Conservation (phyloP, 1,284 basidiomycete species). For the Thecaphora frezii region DNA sequence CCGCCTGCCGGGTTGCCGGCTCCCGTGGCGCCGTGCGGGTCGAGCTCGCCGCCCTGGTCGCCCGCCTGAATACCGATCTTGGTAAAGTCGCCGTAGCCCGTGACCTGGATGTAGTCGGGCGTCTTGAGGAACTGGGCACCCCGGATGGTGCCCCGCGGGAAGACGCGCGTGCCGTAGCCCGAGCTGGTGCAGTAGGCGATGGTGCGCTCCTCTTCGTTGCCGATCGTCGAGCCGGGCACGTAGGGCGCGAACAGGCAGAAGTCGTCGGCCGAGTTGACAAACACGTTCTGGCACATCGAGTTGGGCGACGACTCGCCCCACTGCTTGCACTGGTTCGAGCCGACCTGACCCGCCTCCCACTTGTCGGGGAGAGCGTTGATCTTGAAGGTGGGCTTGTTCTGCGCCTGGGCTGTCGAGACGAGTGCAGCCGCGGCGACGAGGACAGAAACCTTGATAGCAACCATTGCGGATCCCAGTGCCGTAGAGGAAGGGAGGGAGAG, state of each 20-base stretch:
- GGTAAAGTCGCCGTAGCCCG: conserved; percentile 67
- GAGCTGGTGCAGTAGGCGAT: conserved; percentile 72
- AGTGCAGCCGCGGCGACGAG: conserved; percentile 8
- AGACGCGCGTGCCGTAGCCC: conserved; percentile 65
- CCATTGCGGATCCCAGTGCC: conserved; percentile 12
- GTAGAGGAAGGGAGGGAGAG: neutral
- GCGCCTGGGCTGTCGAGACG: conserved; percentile 5
- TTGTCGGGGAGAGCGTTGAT: conserved; percentile 45
- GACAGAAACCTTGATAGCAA: conserved; percentile 1
- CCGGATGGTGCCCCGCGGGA: conserved; percentile 73
- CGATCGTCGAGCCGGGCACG: conserved; percentile 30
- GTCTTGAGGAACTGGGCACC: conserved; percentile 74
- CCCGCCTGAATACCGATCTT: conserved; percentile 59
- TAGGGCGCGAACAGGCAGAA: conserved; percentile 52
- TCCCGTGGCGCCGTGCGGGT: conserved; percentile 43
- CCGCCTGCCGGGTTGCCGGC: conserved; percentile 43
- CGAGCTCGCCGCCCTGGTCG: conserved; percentile 42
- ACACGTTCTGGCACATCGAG: conserved; percentile 52
- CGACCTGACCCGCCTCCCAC: conserved; percentile 49
- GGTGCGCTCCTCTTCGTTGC: conserved; percentile 64
- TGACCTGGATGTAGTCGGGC: conserved; percentile 70
- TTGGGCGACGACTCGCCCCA: conserved; percentile 32
- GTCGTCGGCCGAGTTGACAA: conserved; percentile 49
- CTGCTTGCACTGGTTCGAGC: conserved; percentile 48
- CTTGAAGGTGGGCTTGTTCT: conserved; percentile 39